A percentile compares a stretch with the other conserved stretches of the same genome.
Conservation (phyloP, 2,329 filamentous ascomycete genomes). For the Aspergillus hiratsukae region DNA sequence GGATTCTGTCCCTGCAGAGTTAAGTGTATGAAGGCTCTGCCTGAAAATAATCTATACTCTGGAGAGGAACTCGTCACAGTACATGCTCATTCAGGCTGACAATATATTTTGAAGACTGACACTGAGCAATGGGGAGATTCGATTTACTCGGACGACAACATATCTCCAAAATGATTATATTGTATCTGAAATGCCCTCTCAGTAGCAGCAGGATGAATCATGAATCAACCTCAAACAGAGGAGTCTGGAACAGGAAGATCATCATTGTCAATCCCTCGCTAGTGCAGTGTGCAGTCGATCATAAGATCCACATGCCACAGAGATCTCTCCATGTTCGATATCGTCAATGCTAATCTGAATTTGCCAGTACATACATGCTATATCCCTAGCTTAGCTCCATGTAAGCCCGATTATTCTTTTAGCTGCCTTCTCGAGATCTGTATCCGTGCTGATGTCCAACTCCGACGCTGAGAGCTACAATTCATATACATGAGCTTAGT, state of each 20-base stretch:
- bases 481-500: not conserved
- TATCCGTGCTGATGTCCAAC: slow-evolving; percentile 3
- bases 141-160: not conserved
- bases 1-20: too few species aligned
- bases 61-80: too few species aligned
- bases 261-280: not conserved
- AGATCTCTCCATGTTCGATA: not conserved
- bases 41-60: too few species aligned
- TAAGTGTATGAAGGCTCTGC: too few species aligned
- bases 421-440: slow-evolving; percentile 13
- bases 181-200: not conserved
- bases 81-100: too few species aligned
- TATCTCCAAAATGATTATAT: not conserved
- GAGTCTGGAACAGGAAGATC: not conserved
- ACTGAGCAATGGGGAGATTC: not conserved
- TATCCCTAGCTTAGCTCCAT: not conserved
- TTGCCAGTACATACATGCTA: not conserved
- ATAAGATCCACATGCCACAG: not conserved
- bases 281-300: not conserved
- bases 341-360: too few species aligned
- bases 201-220: not conserved
- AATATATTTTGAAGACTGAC: too few species aligned
- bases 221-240: not conserved
- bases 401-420: slow-evolving; percentile 13
- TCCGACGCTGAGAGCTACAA: slow-evolving; percentile 5